phyloP scores from a whole-genome alignment of 176 grass and related monocot species.

The Juncus inflexus region DNA sequence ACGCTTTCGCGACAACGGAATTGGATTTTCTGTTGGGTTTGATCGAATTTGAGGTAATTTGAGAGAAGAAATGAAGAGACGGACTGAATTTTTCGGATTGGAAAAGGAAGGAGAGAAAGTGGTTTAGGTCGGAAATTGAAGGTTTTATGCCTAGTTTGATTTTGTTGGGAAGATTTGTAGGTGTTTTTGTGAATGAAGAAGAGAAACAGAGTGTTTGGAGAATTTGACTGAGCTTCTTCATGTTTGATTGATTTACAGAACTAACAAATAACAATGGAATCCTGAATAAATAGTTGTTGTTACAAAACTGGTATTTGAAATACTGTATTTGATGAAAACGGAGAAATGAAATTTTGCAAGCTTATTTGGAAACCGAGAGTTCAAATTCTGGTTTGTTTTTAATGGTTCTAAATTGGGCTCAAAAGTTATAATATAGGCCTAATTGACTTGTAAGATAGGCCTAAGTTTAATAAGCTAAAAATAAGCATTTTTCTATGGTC shows the following conservation, averaged over 20 bases:
- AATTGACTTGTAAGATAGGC: no score
- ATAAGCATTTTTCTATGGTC: no score
- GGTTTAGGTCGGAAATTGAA: neutral
- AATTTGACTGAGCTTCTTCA: constrained; percentile 3
- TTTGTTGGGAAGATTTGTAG: neutral
- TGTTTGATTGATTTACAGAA: neutral
- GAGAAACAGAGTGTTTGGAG: constrained; percentile 13
- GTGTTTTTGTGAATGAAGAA: neutral
- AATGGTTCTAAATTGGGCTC: no score
- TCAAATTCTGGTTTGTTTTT: no score
- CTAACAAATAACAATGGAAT: no score
- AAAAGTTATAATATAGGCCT: no score
- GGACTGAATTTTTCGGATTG: constrained; percentile 14
- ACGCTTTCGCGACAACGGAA: constrained; percentile 8
- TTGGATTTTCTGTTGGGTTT: neutral
- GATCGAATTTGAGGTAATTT: constrained; percentile 28
- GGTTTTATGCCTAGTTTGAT: neutral
- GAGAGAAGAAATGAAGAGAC: constrained; percentile 32
- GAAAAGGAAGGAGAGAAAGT: constrained; percentile 18
- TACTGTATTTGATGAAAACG: no score
- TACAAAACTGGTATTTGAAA: no score
- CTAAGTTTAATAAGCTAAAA: no score
- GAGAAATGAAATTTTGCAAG: no score
- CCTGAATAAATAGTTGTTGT: no score
- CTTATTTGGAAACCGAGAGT: no score